Conservation (phyloP, 345 rosid genomes). For the Camelina sativa region DNA sequence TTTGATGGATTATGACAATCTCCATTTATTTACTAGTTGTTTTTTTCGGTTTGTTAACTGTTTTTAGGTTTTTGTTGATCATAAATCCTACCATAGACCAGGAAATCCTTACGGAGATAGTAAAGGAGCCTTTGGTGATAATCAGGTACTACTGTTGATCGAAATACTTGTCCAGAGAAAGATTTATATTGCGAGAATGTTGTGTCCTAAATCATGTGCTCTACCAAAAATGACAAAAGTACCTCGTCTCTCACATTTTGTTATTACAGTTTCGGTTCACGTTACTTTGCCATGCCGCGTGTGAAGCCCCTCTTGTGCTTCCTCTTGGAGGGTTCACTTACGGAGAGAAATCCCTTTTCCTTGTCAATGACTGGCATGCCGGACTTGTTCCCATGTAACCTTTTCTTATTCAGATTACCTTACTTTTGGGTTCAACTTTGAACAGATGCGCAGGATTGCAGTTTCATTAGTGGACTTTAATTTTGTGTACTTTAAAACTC, state of each 20-base stretch:
- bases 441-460: not conserved
- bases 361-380: slow-evolving; percentile 99
- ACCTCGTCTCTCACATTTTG: slow-evolving; percentile 30
- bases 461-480: not conserved
- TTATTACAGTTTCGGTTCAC: slow-evolving; percentile 91
- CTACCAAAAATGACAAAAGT: slow-evolving; percentile 38
- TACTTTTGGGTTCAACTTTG: not conserved
- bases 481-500: not conserved
- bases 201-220: not conserved
- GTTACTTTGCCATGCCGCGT: slow-evolving; percentile 92
- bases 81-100: slow-evolving; percentile 82
- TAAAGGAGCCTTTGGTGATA: slow-evolving; percentile 88
- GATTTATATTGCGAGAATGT: not conserved
- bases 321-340: slow-evolving; percentile 92
- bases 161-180: not conserved
- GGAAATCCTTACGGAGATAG: slow-evolving; percentile 92
- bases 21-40: not conserved
- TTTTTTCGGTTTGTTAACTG: not conserved
- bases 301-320: slow-evolving; percentile 95
- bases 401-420: slow-evolving; percentile 11
- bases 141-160: slow-evolving; percentile 60
- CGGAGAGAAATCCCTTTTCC: slow-evolving; percentile 90
- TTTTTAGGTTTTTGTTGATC: slow-evolving; percentile 85
- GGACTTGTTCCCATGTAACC: slow-evolving; percentile 92
- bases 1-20: not conserved